Evolutionary conservation across 129 eudicot species (phyloP), one percentile per base, ranked within the genome.

Genomic region (Chrysanthemum seticuspe): DNA sequence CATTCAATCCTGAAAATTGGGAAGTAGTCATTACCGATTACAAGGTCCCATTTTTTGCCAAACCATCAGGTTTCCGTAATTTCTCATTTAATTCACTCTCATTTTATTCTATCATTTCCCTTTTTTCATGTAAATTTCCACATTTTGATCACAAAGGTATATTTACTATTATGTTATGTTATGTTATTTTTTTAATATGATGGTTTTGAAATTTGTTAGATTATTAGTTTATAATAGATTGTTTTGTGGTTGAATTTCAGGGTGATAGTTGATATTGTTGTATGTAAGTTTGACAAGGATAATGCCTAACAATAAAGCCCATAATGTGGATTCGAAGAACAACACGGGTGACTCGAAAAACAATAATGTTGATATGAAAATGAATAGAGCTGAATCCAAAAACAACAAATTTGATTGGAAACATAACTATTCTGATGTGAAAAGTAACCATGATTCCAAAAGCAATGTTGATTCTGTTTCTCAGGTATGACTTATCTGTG

Each of bases 371-470:
- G 81, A 70, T 21, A 51, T 16, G 9, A 71, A 55, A 47, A 78
- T 78, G 82, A 78, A 78, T 29, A 65, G 68, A 78, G 69, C 61
- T 29, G 80, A 76, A 57, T 68, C 80, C 6, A 65, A 51, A 62
- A 68, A 59, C 62, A 76, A 29, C 48, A 36, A 57, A n/a, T 31
- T 48, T 44, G 80, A 76, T 54, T 76, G 74, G 80, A 76, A 67
- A 36, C 36, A 29, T n/a, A 67, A 7, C 51, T 51, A 76, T 47
- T 68, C 74, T 59, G 82, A 78, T 63, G 48, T 78, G 25, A 78
- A 78, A 65, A 51, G 18, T 25, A 45, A 69, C 12, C 51, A 52
- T 54, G 82, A 78, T 78, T 65, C 73, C 15, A 65, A 63, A 71
- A 3, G 34, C 47, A 62, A 61, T 62, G 57, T n/a, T 23, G 81